Base-by-base conservation (phyloP, 2,329 filamentous ascomycete genomes). In the Aspergillus piperis region DNA sequence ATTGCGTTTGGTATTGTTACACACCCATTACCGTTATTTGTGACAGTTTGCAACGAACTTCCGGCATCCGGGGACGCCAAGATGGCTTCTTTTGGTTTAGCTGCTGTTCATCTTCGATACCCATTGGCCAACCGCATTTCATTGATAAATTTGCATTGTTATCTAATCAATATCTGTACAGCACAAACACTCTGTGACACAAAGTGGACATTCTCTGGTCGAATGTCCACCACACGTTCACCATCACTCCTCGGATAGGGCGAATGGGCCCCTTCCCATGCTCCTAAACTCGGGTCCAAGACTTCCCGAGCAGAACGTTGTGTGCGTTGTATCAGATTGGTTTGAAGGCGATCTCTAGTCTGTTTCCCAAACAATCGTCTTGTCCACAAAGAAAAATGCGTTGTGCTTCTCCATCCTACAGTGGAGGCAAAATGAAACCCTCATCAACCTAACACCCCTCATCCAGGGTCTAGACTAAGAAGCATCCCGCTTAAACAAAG, bases 41-140 rank as follows among this genome's bases (percentile, higher is more conserved):
- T 56, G 4, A 25, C 25, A 5, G 3, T 44, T 15, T 39, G 13
- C 19, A 11, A 21, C 49, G 36, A 62, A 62, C 56, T 51, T 62
- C 60, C 60, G 60, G 30, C 60, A 55, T 62, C 60, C 60, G 60
- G 13, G n/a, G 2, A 2, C 51, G 55, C 50, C 32, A 51, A 44
- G 57, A 50, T 2, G 2, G 3, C 3, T 32, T 4, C 0, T 44
- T 38, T 7, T 0, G 23, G 48, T 21, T 58, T 58, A 44, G 56
- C 11, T 6, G 1, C 2, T 8, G 1, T 6, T 8, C 13, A n/a
- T n/a, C 3, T 10, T n/a, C 27, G 4, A 15, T 7, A 5, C 10
- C 30, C 6, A 55, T 54, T 36, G 48, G 44, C 2, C n/a, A 7
- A 7, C 7, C 3, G 8, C 13, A 2, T 0, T 0, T 2, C 4